A percentile compares a stretch with the other conserved stretches of the same genome.
Conservation (phyloP, 1,284 basidiomycete species). For the Moniliella sp. region DNA sequence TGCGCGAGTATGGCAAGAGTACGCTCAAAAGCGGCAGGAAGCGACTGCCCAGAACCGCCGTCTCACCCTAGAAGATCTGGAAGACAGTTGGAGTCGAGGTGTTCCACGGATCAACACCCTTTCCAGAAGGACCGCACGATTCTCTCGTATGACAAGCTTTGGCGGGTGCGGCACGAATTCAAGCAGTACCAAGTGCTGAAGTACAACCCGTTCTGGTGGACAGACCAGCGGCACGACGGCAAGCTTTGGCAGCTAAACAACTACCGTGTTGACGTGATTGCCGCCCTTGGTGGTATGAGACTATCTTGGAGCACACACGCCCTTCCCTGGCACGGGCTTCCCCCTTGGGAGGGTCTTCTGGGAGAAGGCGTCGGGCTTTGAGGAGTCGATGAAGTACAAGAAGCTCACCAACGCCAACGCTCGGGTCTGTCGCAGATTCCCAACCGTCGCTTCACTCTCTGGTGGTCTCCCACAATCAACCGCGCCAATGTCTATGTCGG, state of each 20-base stretch:
- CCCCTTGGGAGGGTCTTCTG: conserved; percentile 37
- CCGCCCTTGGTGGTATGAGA: conserved; percentile 96
- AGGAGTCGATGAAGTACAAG: conserved; percentile 70
- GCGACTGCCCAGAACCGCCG: conserved; percentile 91
- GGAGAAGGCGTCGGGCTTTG: conserved; percentile 46
- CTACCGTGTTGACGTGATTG: conserved; percentile 94
- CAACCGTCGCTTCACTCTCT: conserved; percentile 97
- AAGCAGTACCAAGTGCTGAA: conserved; percentile 89
- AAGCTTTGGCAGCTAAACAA: conserved; percentile 95
- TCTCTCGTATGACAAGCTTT: conserved; percentile 87
- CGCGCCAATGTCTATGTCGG: conserved; percentile 96
- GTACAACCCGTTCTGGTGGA: conserved; percentile 89
- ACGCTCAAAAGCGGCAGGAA: conserved; percentile 97
- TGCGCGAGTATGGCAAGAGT: conserved; percentile 95
- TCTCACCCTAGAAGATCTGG: conserved; percentile 86
- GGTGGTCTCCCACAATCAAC: conserved; percentile 93
- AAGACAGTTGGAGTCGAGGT: conserved; percentile 93
- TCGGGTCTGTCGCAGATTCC: conserved; percentile 95
- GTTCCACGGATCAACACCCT: conserved; percentile 91
- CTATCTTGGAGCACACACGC: conserved; percentile 75
- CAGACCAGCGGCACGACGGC: conserved; percentile 86
- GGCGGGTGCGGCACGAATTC: conserved; percentile 65
- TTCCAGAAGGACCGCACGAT: conserved; percentile 97
- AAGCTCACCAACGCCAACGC: conserved; percentile 73
- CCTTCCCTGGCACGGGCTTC: conserved; percentile 94